Conservation (phyloP, 2,329 filamentous ascomycete species). For the Venturia oleaginea region DNA sequence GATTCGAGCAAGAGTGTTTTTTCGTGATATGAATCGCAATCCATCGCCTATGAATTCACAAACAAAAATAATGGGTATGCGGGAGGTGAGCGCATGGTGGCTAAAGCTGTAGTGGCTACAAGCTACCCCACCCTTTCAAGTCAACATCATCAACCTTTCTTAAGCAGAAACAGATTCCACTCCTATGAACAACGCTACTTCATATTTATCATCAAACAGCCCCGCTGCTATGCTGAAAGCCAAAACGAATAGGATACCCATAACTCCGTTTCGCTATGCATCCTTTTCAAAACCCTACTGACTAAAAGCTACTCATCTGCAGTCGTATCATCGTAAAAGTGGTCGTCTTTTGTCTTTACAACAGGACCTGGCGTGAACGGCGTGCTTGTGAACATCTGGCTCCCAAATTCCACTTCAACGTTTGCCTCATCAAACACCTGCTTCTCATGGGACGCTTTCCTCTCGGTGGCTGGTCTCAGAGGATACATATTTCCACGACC, state of each 20-base stretch:
- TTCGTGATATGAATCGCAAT: too few relatives aligned
- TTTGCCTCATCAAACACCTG: not conserved
- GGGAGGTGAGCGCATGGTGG: constrained; percentile 6
- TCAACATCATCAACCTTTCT: too few relatives aligned
- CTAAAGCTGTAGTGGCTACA: not conserved
- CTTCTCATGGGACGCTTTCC: not conserved
- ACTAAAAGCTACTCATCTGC: not conserved
- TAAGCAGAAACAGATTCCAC: too few relatives aligned
- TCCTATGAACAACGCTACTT: not conserved
- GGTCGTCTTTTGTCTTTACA: not conserved
- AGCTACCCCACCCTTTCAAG: not conserved
- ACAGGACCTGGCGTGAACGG: constrained; percentile 22
- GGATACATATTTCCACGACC: constrained; percentile 18
- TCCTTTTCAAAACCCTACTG: not conserved
- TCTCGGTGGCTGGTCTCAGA: constrained; percentile 24
- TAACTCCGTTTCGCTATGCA: not conserved
- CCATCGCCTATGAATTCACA: too few relatives aligned
- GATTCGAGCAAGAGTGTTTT: too few relatives aligned
- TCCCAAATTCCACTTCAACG: constrained; percentile 26
- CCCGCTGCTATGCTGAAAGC: not conserved
- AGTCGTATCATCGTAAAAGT: not conserved
- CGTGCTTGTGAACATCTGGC: constrained; percentile 31
- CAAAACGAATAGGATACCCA: not conserved
- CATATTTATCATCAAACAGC: not conserved
- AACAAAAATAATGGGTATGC: not conserved